A percentile compares a stretch with the other conserved stretches of the same genome.
Evolutionary conservation across 768 basidiomycete genomes (phyloP).

Genomic region (Tephrocybe sp.): DNA sequence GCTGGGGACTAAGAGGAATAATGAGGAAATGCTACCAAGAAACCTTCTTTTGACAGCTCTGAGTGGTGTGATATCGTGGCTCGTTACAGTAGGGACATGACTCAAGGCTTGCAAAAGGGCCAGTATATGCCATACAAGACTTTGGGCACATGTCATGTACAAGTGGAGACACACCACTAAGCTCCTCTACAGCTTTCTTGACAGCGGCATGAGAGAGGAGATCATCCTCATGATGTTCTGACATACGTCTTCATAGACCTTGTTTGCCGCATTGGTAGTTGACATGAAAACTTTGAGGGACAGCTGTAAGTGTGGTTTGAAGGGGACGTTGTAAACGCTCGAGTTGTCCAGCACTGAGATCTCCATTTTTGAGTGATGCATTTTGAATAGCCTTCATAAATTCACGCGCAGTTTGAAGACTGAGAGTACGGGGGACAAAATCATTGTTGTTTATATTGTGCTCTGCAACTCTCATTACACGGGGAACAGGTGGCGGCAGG

Average conservation of each 20-base stretch:
- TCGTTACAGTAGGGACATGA: conserved; percentile 24
- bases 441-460: background rate
- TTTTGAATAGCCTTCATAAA: background rate
- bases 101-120: conserved; percentile 12
- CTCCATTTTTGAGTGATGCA: conserved; percentile 4
- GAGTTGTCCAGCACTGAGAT: conserved; percentile 3
- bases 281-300: conserved; percentile 6
- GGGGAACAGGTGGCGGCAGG: background rate
- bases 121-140: conserved; percentile 23
- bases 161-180: conserved; percentile 20
- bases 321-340: background rate
- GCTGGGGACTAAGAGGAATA: conserved; percentile 38
- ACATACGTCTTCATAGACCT: conserved; percentile 12
- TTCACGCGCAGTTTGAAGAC: background rate
- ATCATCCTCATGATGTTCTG: conserved; percentile 6
- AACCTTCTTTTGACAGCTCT: conserved; percentile 3
- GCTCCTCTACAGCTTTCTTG: conserved; percentile 5
- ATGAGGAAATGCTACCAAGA: conserved; percentile 32
- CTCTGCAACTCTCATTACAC: background rate
- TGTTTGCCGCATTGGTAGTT: background rate
- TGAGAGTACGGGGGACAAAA: background rate
- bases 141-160: conserved; percentile 24
- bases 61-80: conserved; percentile 22
- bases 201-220: conserved; percentile 11
- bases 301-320: background rate